Evolutionary conservation across 345 rosid species (phyloP).

Genomic region (Salix viminalis): DNA sequence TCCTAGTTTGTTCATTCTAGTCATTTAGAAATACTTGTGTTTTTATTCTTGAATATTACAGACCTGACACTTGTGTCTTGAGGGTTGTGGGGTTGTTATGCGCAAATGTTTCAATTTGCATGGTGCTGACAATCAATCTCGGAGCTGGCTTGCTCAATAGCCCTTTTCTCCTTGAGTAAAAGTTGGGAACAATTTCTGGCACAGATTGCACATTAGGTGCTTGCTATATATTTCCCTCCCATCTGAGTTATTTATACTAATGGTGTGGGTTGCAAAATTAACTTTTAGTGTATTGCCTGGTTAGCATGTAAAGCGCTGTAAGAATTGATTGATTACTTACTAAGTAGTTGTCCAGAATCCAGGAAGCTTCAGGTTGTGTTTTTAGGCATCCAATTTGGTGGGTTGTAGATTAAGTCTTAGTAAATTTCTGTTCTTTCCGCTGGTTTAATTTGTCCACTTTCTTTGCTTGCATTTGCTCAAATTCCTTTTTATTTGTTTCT

Average conservation of each 20-base stretch:
- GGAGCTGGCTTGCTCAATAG: not conserved
- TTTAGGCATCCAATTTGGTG: not conserved
- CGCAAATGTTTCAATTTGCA: not conserved
- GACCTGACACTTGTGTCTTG: not conserved
- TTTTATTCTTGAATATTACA: not conserved
- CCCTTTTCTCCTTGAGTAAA: not conserved
- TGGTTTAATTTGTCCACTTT: not conserved
- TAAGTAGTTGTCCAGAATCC: not conserved
- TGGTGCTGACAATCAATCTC: not conserved
- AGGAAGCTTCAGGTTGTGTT: not conserved
- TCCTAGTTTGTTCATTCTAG: not conserved
- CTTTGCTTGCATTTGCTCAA: not conserved
- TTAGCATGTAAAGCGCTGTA: not conserved
- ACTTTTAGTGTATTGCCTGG: not conserved
- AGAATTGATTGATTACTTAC: not conserved
- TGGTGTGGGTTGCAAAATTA: not conserved
- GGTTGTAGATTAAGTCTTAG: too few species aligned
- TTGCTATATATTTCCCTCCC: not conserved
- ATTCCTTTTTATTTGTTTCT: not conserved
- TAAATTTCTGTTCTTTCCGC: not conserved
- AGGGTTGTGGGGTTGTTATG: not conserved
- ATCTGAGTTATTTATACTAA: not conserved
- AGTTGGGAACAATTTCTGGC: not conserved
- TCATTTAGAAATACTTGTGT: not conserved
- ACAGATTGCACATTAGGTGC: not conserved